Base-by-base conservation (phyloP, 1,139 yeast species). In the Sugiyamaella castrensis region DNA sequence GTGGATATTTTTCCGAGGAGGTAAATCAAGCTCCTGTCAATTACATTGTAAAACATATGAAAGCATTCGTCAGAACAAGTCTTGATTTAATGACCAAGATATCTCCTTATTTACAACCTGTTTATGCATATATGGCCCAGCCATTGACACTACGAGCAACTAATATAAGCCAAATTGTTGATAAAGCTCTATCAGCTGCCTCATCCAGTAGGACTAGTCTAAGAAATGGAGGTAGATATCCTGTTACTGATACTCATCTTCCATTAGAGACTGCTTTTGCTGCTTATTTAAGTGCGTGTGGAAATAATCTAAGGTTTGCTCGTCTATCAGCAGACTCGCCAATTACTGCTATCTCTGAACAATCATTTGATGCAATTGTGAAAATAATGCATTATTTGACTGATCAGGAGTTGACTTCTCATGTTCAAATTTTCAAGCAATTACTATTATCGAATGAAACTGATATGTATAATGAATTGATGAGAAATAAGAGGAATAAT, bases 361-460 rank as follows among this genome's bases (percentile, higher is more conserved):
- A 35, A 19, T 34, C 46, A 2, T 48, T 42, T 32, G 50, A 48
- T 13, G 53, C 56, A 0, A 49, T 54, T 11, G 54, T 46, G 16
- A 54, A 54, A 34, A 50, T 54, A 15, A 54, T 53, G 53, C 51
- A 51, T 39, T 48, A 51, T 26, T 46, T 53, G 11, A 44, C 56
- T 26, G 50, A 50, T 33, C 49, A 47, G 34, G 56, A 53, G 40
- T 33, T 53, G 41, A 46, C 46, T 24, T 15, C 38, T 10, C 51
- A 47, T 39, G 48, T 49, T n/a, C 12, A 11, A 3, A 28, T 28
- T 37, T 36, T 48, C 45, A 34, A 29, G 13, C 39, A 32, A 26
- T 36, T 41, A n/a, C 33, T 45, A 11, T 16, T 12, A 26, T 8
- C 32, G 36, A 19, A 45, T 27, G 29, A 34, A 37, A 16, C 8